Base-by-base conservation (phyloP, 2,329 filamentous ascomycete species). In the Teratosphaeria epicoccoides region DNA sequence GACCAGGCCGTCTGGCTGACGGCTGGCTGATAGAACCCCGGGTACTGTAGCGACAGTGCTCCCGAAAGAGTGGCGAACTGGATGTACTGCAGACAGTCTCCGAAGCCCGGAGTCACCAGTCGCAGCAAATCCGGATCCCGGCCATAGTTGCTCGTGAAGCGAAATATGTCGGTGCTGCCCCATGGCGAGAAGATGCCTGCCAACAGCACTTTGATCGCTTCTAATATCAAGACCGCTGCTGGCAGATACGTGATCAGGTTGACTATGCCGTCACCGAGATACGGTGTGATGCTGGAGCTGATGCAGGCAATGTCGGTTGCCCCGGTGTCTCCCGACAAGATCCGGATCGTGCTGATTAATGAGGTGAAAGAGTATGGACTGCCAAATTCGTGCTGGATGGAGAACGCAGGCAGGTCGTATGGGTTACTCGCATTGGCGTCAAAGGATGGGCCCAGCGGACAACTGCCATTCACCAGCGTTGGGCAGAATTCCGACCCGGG, bases 131-230 rank as follows among this genome's bases (percentile, higher is more conserved):
- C 93, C 55, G 88, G 87, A 61, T 98, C 93, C 60, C 91, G 83
- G 29, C 93, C 93, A 66, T 95, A 97, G 66, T 98, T 98, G 64
- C 88, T 94, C n/a, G 88, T 89, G 89, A 91, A 98, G 59, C 87
- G 84, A 67, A 97, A 97, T 20, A 91, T 77, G 66, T 98, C 87
- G 6, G 82, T 82, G 1, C 88, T 87, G 20, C 93, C 93, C 91
- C 93, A 98, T 0, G 93, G 93, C 64, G 90, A 96, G 66, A 83
- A 91, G 33, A 94, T 87, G 47, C 83, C 87, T 2, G 93, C 89
- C 58, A 88, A 82, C 29, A 90, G 74, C 6, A 91, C 95, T 12
- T 90, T 88, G 52, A 89, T 69, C 1, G 83, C 93, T 45, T 94
- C 87, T 40, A 91, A 75, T 2, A 91, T 72, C 26, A 98, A 76